Evolutionary conservation across 2,329 filamentous ascomycete genomes (phyloP).

Genomic region (Fonsecaea pugnacius): DNA sequence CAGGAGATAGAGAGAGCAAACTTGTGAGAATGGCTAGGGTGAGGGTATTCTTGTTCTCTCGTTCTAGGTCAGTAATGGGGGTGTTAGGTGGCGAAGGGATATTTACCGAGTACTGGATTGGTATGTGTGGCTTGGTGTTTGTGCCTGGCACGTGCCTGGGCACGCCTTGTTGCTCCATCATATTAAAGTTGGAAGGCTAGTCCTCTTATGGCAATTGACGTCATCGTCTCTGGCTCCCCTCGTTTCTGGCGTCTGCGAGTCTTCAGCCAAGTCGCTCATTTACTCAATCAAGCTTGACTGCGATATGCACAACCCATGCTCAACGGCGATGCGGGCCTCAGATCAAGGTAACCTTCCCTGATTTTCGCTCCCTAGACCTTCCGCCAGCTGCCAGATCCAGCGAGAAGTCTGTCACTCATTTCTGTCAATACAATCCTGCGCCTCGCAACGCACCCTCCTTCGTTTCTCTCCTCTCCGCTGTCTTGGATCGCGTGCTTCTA

Average conservation of each 20-base stretch:
- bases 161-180: background rate
- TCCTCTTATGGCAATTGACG: conserved; percentile 7
- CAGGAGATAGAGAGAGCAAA: background rate
- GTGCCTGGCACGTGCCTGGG: too few species aligned
- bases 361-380: background rate
- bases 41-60: background rate
- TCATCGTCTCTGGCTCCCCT: background rate
- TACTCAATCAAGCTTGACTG: background rate
- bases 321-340: background rate
- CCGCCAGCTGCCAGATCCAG: conserved; percentile 1
- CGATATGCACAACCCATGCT: background rate
- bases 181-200: background rate
- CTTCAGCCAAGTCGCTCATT: background rate
- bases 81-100: background rate
- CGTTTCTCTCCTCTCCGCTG: background rate
- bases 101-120: background rate
- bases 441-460: background rate
- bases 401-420: background rate
- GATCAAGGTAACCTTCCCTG: conserved; percentile 4
- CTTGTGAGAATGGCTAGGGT: background rate
- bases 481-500: background rate
- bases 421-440: background rate
- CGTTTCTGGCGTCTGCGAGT: background rate
- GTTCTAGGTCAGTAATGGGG: background rate
- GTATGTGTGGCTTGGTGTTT: background rate